phyloP scores from a whole-genome alignment of 495 filamentous ascomycete genomes.

The Talaromyces thailandensis region DNA sequence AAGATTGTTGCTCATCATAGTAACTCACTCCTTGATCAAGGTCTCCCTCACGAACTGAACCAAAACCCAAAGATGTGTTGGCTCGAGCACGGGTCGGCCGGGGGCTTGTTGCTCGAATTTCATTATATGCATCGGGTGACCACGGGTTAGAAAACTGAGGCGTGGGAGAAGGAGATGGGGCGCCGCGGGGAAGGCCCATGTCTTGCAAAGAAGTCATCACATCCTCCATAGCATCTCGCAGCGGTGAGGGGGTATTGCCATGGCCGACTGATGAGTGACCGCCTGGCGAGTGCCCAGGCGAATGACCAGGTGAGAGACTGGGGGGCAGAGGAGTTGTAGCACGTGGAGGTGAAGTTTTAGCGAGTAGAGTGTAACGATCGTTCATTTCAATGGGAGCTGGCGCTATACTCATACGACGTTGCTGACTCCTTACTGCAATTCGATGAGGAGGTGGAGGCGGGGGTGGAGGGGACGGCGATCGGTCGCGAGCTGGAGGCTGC shows the following conservation, averaged over 20 bases:
- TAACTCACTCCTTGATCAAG: slow-evolving; percentile 42
- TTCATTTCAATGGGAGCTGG: slow-evolving; percentile 39
- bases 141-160: slow-evolving; percentile 64
- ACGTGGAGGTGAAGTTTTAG: slow-evolving; percentile 52
- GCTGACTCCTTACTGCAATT: slow-evolving; percentile 18
- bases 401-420: slow-evolving; percentile 18
- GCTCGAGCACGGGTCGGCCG: slow-evolving; percentile 39
- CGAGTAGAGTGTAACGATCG: slow-evolving; percentile 35
- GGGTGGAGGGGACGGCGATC: slow-evolving; percentile 30
- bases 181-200: slow-evolving; percentile 58
- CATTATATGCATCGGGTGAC: slow-evolving; percentile 84
- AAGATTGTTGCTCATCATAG: slow-evolving; percentile 24
- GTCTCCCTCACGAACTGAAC: slow-evolving; percentile 44
- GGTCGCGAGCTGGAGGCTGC: slow-evolving; percentile 26
- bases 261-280: slow-evolving; percentile 31
- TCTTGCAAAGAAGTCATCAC: slow-evolving; percentile 94
- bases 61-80: slow-evolving; percentile 64
- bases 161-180: slow-evolving; percentile 36
- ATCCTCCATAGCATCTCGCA: slow-evolving; percentile 94
- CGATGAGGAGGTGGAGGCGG: slow-evolving; percentile 28
- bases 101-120: slow-evolving; percentile 31
- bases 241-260: slow-evolving; percentile 79
- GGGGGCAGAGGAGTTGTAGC: slow-evolving; percentile 41
- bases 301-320: neutral
- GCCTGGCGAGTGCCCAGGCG: slow-evolving; percentile 3